Percentiles rank a stretch among this genome's conserved stretches.
Conservation (phyloP, 2,329 filamentous ascomycete genomes). For the Colletotrichum sp. region DNA sequence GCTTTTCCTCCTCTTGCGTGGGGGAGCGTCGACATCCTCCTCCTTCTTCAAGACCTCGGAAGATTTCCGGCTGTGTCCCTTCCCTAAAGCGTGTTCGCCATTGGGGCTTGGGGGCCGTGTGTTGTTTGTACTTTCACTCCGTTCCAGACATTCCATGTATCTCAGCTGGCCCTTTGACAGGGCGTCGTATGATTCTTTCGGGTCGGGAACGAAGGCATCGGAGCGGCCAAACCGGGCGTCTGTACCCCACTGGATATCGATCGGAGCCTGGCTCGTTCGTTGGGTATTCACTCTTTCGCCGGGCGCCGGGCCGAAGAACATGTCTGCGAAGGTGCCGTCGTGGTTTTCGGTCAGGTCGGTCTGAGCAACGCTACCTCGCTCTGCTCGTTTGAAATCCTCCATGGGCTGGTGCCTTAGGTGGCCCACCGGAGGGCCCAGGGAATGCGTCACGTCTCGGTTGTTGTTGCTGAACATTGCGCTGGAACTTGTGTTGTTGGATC, state of each 20-base stretch:
- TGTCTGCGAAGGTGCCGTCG: slow-evolving; percentile 44
- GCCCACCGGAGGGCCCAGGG: slow-evolving; percentile 39
- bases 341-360: slow-evolving; percentile 29
- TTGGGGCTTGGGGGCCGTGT: slow-evolving; percentile 65
- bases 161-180: slow-evolving; percentile 61
- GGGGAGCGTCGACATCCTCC: slow-evolving; percentile 44
- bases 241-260: slow-evolving; percentile 69
- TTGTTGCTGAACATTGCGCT: slow-evolving; percentile 15
- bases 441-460: slow-evolving; percentile 10
- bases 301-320: slow-evolving; percentile 40
- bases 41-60: slow-evolving; percentile 33
- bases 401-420: slow-evolving; percentile 48
- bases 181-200: slow-evolving; percentile 63
- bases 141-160: slow-evolving; percentile 61
- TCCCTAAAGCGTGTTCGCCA: slow-evolving; percentile 25
- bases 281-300: slow-evolving; percentile 21
- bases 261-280: slow-evolving; percentile 31
- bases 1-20: slow-evolving; percentile 61
- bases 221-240: slow-evolving; percentile 66
- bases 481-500: slow-evolving; percentile 26
- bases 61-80: slow-evolving; percentile 25
- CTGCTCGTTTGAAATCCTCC: slow-evolving; percentile 47
- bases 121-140: slow-evolving; percentile 61
- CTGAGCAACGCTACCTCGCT: slow-evolving; percentile 32
- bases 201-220: slow-evolving; percentile 64